Evolutionary conservation across 306 rosid species (phyloP).

Genomic region (Citrullus colocynthis): DNA sequence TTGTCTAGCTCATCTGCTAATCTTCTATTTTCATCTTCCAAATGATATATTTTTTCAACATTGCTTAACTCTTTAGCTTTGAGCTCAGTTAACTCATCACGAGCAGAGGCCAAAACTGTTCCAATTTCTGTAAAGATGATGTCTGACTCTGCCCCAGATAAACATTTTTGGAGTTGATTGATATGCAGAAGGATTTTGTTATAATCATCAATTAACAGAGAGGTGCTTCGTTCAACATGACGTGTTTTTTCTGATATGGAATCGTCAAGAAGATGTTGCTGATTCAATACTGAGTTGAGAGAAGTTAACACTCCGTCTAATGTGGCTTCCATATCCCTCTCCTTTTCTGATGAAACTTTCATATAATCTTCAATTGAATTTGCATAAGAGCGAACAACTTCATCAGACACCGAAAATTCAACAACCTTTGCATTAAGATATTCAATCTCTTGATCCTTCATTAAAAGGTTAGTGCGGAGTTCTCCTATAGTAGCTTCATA

Average conservation of each 20-base stretch:
- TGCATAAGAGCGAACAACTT: slow-evolving; percentile 12
- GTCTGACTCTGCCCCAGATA: slow-evolving; percentile 36
- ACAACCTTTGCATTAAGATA: slow-evolving; percentile 43
- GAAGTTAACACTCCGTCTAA: slow-evolving; percentile 41
- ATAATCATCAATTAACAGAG: slow-evolving; percentile 37
- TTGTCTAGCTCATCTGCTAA: slow-evolving; percentile 50
- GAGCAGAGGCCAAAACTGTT: slow-evolving; percentile 35
- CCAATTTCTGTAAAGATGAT: slow-evolving; percentile 26
- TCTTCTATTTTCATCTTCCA: slow-evolving; percentile 56
- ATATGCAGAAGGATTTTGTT: slow-evolving; percentile 46
- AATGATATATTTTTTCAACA: slow-evolving; percentile 30
- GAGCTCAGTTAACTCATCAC: slow-evolving; percentile 44
- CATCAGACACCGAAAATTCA: slow-evolving; percentile 26
- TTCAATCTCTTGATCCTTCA: slow-evolving; percentile 63
- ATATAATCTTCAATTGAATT: slow-evolving; percentile 18
- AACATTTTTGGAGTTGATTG: slow-evolving; percentile 42
- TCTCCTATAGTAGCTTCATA: slow-evolving; percentile 26
- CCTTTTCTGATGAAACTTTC: slow-evolving; percentile 28
- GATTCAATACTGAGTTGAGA: slow-evolving; percentile 38
- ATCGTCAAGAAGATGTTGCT: slow-evolving; percentile 31
- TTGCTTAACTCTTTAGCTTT: slow-evolving; percentile 50
- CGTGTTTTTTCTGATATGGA: slow-evolving; percentile 39
- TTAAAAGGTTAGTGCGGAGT: slow-evolving; percentile 26
- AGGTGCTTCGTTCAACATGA: slow-evolving; percentile 43
- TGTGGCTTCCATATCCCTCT: slow-evolving; percentile 24